phyloP scores from a whole-genome alignment of 2,329 filamentous ascomycete species.

The Colletotrichum sp. region DNA sequence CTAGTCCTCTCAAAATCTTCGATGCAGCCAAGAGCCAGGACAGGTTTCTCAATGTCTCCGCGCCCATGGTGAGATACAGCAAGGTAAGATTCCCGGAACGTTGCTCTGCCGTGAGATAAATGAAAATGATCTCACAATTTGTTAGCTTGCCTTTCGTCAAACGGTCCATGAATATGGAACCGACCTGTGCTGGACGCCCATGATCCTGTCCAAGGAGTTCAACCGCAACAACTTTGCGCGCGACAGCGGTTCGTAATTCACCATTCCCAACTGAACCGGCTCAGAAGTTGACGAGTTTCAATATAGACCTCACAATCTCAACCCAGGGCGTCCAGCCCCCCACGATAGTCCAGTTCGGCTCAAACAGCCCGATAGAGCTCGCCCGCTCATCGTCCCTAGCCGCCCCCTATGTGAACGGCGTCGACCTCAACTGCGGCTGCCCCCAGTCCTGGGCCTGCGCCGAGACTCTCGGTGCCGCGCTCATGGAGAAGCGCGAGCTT shows the following conservation, averaged over 20 bases:
- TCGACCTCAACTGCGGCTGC: slow-evolving; percentile 77
- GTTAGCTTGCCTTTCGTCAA: slow-evolving; percentile 71
- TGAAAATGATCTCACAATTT: background rate
- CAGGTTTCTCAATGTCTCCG: slow-evolving; percentile 62
- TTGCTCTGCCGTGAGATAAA: background rate
- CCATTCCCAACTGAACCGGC: background rate
- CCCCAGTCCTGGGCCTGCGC: slow-evolving; percentile 76
- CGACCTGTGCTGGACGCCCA: slow-evolving; percentile 74
- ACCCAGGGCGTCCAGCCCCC: slow-evolving; percentile 57
- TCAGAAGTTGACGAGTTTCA: background rate
- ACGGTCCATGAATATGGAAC: slow-evolving; percentile 68
- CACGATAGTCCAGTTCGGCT: slow-evolving; percentile 72
- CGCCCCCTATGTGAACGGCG: slow-evolving; percentile 65
- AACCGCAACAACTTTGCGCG: slow-evolving; percentile 65
- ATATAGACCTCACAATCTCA: slow-evolving; percentile 64
- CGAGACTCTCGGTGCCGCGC: slow-evolving; percentile 69
- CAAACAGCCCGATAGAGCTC: slow-evolving; percentile 65
- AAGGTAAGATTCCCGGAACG: slow-evolving; percentile 44
- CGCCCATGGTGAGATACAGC: slow-evolving; percentile 73
- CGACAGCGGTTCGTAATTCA: slow-evolving; percentile 55
- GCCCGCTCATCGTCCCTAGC: slow-evolving; percentile 67
- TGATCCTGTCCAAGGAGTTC: slow-evolving; percentile 74
- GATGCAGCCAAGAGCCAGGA: slow-evolving; percentile 56
- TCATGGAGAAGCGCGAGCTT: slow-evolving; percentile 69
- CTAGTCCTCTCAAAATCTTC: slow-evolving; percentile 65